Base-by-base conservation (phyloP, 148 eudicot genomes). In the Rhododendron griersonianum region DNA sequence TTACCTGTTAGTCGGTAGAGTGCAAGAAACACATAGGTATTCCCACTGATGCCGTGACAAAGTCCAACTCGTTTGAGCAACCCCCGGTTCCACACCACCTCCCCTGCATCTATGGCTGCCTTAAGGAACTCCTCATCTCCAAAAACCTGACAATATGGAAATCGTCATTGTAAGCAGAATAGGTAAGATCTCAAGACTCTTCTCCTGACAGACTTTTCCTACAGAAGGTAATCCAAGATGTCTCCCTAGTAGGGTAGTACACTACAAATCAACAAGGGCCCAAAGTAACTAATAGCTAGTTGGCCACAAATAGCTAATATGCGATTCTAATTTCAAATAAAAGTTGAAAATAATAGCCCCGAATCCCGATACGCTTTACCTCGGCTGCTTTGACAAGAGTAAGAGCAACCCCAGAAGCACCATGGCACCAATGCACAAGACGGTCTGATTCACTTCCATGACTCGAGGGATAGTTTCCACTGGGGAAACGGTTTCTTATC, bases 341-440 rank as follows among this genome's bases (percentile, higher is more conserved):
- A 37, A 13, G 23, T 61, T 59, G 57, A n/a, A 47, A 51, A 30
- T 37, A 10, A 50, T 11, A 59, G n/a, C 23, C 55, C 80, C 5
- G 9, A 35, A 15, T 30, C 65, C 79, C 4, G 13, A 39, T 28
- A 33, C 53, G 73, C 47, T n/a, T 85, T 90, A 96, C 99, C 98
- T 96, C 89, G 85, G 95, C 95, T 90, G 99, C 99, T 92, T 92
- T 95, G 21, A 89, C 93, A 57, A 96, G 92, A 50, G 98, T 93
- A 84, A 95, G 98, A 86, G 94, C 94, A 86, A 95, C 83, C 78
- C 99, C 99, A 86, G 98, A 92, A 85, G 99, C 98, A 65, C 99
- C 99, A 89, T 96, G 99, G 88, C 99, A 96, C 99, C 98, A 96
- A 88, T 96, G 99, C 59, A 96, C 96, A 78, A 96, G 94, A 85